phyloP scores from a whole-genome alignment of 768 basidiomycete species.

The Gloeophyllum trabeum region DNA sequence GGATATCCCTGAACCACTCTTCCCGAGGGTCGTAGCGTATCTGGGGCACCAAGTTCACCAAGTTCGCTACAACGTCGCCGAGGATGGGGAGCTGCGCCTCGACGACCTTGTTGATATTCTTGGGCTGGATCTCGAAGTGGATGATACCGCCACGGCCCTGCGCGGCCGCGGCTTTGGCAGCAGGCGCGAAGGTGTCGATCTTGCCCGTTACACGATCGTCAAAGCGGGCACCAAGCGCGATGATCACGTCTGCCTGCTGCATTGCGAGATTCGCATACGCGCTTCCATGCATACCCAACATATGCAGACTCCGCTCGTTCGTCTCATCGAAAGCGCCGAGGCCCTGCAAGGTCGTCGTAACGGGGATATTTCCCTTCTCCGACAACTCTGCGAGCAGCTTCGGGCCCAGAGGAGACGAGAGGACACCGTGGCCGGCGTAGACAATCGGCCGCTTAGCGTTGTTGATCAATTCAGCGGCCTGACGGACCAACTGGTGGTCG shows the following conservation, averaged over 20 bases:
- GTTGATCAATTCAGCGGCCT: conserved; percentile 88
- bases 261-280: conserved; percentile 98
- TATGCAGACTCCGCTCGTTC: conserved; percentile 78
- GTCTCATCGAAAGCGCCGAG: conserved; percentile 93
- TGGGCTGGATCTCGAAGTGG: conserved; percentile 97
- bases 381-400: conserved; percentile 68
- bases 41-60: conserved; percentile 73
- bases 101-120: conserved; percentile 99
- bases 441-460: conserved; percentile 83
- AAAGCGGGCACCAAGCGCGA: conserved; percentile 92
- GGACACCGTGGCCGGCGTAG: conserved; percentile 88
- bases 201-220: conserved; percentile 95
- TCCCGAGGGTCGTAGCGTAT: conserved; percentile 53
- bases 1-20: conserved; percentile 79
- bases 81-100: conserved; percentile 90
- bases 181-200: conserved; percentile 82
- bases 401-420: conserved; percentile 75
- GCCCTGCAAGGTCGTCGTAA: conserved; percentile 93
- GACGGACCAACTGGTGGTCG: conserved; percentile 58
- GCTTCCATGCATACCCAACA: conserved; percentile 98
- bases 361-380: conserved; percentile 87
- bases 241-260: conserved; percentile 95
- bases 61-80: conserved; percentile 83
- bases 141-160: conserved; percentile 92
- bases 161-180: conserved; percentile 74